These are phyloP conservation scores for Mycena galericulata DNA, from an alignment of 768 basidiomycete genomes.

Conservation along the genomic window DNA sequence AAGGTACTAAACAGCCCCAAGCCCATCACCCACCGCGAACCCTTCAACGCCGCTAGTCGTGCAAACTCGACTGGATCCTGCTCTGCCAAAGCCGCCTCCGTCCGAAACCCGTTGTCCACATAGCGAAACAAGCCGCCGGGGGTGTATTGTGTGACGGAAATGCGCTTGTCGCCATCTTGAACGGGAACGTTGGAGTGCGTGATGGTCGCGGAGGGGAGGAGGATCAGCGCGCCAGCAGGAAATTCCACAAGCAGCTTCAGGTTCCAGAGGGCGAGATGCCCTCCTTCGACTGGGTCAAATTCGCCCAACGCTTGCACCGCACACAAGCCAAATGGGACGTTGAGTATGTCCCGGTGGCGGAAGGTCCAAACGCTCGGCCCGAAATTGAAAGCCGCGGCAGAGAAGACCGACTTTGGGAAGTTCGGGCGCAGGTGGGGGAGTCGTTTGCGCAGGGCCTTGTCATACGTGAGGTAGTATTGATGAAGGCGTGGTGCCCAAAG, in stretches of 20 bases:
- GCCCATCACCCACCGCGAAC: too few relatives aligned
- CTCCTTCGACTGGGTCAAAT: constrained; percentile 42
- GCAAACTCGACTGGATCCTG: neutral
- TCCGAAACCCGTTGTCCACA: too few relatives aligned
- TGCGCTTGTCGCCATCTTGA: constrained; percentile 27
- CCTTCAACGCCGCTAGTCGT: too few relatives aligned
- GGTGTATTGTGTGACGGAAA: constrained; percentile 42
- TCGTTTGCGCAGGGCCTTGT: neutral
- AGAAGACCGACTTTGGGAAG: constrained; percentile 38
- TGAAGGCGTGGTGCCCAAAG: neutral
- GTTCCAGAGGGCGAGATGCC: constrained; percentile 47
- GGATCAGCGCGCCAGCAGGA: constrained; percentile 37
- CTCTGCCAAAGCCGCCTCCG: too few relatives aligned
- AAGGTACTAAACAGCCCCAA: too few relatives aligned
- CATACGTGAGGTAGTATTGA: neutral
- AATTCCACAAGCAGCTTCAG: constrained; percentile 40
- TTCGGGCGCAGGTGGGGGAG: constrained; percentile 4
- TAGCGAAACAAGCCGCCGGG: constrained; percentile 42
- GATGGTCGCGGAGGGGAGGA: constrained; percentile 44
- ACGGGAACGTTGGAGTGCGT: constrained; percentile 40
- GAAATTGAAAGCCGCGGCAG: constrained; percentile 44
- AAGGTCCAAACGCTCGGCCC: constrained; percentile 26
- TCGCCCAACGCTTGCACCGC: constrained; percentile 42
- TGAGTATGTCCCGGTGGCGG: constrained; percentile 43
- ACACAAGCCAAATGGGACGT: constrained; percentile 47